Percentiles rank a stretch among this genome's conserved stretches.
Evolutionary conservation across 805 yeast species (phyloP).

Genomic region (Saturnispora sanitii): DNA sequence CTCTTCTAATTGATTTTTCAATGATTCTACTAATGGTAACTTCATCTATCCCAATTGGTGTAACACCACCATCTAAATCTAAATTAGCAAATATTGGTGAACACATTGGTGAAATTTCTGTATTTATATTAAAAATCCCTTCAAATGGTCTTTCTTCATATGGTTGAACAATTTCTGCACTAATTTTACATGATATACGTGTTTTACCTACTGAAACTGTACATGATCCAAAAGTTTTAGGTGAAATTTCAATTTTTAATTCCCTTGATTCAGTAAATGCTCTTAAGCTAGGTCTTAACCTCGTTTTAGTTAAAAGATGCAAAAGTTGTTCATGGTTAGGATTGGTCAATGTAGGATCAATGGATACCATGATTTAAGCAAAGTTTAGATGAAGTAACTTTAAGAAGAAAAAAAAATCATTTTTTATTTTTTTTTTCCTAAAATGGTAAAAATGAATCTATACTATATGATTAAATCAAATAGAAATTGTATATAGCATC

Average conservation of each 20-base stretch:
- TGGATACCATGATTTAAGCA: slow-evolving; percentile 6
- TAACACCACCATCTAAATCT: background rate
- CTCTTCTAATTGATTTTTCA: slow-evolving; percentile 85
- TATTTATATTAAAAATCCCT: slow-evolving; percentile 73
- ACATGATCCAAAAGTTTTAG: slow-evolving; percentile 58
- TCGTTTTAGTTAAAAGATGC: slow-evolving; percentile 6
- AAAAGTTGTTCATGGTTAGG: slow-evolving; percentile 9
- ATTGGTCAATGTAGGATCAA: slow-evolving; percentile 10
- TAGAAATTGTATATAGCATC: no score
- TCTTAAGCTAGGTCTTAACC: slow-evolving; percentile 12
- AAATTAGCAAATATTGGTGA: slow-evolving; percentile 50
- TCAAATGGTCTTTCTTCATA: slow-evolving; percentile 90
- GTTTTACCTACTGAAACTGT: slow-evolving; percentile 74
- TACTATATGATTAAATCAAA: no score
- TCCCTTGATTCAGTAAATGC: slow-evolving; percentile 10
- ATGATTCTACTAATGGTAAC: slow-evolving; percentile 69
- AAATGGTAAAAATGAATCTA: no score
- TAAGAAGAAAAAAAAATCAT: background rate
- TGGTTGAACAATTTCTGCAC: slow-evolving; percentile 70
- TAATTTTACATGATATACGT: slow-evolving; percentile 56
- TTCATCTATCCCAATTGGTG: slow-evolving; percentile 40
- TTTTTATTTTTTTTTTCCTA: no score
- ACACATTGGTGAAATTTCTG: slow-evolving; percentile 88
- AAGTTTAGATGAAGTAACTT: background rate
- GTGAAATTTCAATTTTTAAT: slow-evolving; percentile 34